A percentile compares a stretch with the other conserved stretches of the same genome.
These are phyloP conservation scores for Calonectria ilicicola DNA, from an alignment of 2,329 filamentous ascomycete species.

Conservation along the genomic window DNA sequence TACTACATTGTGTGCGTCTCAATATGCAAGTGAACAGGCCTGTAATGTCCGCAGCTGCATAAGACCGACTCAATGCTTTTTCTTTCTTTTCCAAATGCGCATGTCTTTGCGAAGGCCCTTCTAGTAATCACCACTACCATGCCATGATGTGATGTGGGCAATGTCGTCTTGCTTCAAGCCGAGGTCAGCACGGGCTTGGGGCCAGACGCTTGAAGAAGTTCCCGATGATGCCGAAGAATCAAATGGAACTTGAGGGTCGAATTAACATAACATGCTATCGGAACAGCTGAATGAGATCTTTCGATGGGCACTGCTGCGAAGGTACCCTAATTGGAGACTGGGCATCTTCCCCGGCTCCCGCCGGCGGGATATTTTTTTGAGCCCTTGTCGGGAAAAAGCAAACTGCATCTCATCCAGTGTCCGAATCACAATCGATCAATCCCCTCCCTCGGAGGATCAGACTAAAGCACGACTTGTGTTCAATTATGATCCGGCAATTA, in stretches of 20 bases:
- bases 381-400: slow-evolving; percentile 21
- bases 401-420: slow-evolving; percentile 10
- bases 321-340: slow-evolving; percentile 1
- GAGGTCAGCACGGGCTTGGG: slow-evolving; percentile 14
- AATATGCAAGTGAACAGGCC: slow-evolving; percentile 13
- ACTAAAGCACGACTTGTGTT: slow-evolving; percentile 25
- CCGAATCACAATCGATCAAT: slow-evolving; percentile 2
- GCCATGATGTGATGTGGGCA: neutral
- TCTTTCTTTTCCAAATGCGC: neutral
- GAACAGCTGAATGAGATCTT: neutral
- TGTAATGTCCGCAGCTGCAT: slow-evolving; percentile 10
- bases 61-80: neutral
- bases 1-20: neutral
- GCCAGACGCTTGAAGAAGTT: neutral
- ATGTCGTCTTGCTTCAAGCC: neutral
- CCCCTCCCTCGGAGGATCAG: slow-evolving; percentile 3
- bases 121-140: neutral
- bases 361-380: slow-evolving; percentile 9
- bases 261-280: neutral
- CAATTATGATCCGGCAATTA: slow-evolving; percentile 26
- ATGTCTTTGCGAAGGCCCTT: neutral
- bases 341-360: neutral
- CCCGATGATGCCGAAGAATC: slow-evolving; percentile 16
- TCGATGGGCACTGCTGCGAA: neutral
- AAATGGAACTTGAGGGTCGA: neutral